These are phyloP conservation scores for Spencermartinsiella europaea DNA, from an alignment of 805 yeast genomes.

Conservation along the genomic window DNA sequence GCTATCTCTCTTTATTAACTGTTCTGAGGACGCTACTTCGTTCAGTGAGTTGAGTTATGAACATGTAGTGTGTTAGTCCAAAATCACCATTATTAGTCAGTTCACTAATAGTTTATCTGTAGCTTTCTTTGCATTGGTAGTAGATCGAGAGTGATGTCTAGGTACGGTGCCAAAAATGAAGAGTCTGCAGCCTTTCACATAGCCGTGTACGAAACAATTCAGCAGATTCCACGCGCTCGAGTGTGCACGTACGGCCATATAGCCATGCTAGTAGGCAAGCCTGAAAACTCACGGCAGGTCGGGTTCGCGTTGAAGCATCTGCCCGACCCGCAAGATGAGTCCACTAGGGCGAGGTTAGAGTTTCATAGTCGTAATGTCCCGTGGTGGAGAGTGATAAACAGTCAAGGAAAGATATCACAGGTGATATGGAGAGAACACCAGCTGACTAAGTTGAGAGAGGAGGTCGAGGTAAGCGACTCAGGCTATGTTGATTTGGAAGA, in stretches of 20 bases:
- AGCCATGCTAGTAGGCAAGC: constrained; percentile 56
- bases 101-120: no score
- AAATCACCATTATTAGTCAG: no score
- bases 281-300: constrained; percentile 67
- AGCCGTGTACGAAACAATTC: constrained; percentile 53
- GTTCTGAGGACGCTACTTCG: no score
- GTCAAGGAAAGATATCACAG: constrained; percentile 60
- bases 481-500: constrained; percentile 39
- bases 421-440: constrained; percentile 41
- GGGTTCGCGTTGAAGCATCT: constrained; percentile 64
- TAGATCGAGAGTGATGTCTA: no score
- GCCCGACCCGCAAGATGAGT: constrained; percentile 25
- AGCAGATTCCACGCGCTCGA: constrained; percentile 53
- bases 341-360: constrained; percentile 11
- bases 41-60: no score
- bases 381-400: constrained; percentile 75
- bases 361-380: constrained; percentile 45
- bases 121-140: no score
- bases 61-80: no score
- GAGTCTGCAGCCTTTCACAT: constrained; percentile 54
- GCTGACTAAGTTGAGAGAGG: constrained; percentile 39
- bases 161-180: constrained; percentile 30
- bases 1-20: no score
- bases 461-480: constrained; percentile 33
- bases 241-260: constrained; percentile 76